Evolutionary conservation across 1,284 basidiomycete genomes (phyloP).

Genomic region (Pseudozyma hubeiensis): DNA sequence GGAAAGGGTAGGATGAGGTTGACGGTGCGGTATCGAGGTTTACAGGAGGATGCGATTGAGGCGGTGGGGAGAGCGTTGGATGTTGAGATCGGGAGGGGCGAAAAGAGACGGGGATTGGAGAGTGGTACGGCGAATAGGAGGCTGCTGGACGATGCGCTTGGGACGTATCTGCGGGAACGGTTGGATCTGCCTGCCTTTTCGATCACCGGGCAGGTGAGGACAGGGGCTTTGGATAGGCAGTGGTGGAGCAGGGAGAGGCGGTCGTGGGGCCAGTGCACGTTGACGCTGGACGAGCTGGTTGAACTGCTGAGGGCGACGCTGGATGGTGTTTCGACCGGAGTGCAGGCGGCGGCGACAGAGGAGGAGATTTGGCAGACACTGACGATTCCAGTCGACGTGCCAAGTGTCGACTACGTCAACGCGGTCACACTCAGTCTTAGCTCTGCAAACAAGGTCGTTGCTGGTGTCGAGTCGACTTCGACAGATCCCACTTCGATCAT

Average conservation of each 20-base stretch:
- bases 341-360: neutral
- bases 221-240: conserved; percentile 16
- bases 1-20: conserved; percentile 30
- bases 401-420: conserved; percentile 45
- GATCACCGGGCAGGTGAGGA: conserved; percentile 30
- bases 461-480: neutral
- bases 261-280: conserved; percentile 16
- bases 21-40: conserved; percentile 45
- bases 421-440: conserved; percentile 30
- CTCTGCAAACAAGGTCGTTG: neutral
- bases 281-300: neutral
- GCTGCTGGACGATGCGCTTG: conserved; percentile 29
- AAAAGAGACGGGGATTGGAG: neutral
- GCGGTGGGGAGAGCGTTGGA: conserved; percentile 14
- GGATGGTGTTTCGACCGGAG: neutral
- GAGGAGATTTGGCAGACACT: conserved; percentile 43
- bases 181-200: conserved; percentile 44
- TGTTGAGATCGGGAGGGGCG: neutral
- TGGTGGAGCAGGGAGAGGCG: conserved; percentile 33
- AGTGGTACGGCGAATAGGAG: conserved; percentile 5
- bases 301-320: conserved; percentile 2
- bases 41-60: conserved; percentile 51
- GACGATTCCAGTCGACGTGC: conserved; percentile 56
- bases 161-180: conserved; percentile 22
- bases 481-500: conserved; percentile 16